Evolutionary conservation across 345 rosid species (phyloP), one percentile per base, ranked within the genome.

Genomic region (Toxicodendron radicans): DNA sequence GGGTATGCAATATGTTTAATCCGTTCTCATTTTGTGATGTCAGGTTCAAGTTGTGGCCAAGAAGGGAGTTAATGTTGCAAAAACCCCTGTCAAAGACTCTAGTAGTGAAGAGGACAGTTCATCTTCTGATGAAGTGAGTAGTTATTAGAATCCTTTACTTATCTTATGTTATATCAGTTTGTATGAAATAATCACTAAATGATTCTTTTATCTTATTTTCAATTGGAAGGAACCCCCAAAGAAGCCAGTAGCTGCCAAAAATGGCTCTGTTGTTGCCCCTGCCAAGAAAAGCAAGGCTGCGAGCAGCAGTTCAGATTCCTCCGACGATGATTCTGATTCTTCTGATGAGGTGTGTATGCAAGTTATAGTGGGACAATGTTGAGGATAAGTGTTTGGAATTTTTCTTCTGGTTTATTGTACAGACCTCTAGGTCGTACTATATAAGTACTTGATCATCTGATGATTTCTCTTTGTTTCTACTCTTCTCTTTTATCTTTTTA

Each of bases 71-170:
- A 73, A 53, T 41, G 58, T 68, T 46, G 43, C 52, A 63, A 83
- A 80, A 10, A 83, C 65, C 30, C 79, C 84, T 58, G 89, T 77
- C 12, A 74, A 84, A 73, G 85, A 77, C 57, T 75, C 75, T n/a
- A 82, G 80, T 30, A 76, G 83, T 71, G 85, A 82, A 30, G 66
- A 71, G 16, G 73, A 70, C 1, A 81, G 74, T 60, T 73, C 85
- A 20, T 82, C 83, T 66, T 82, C 85, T 0, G 78, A 71, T 33
- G 83, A 82, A 23, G 83, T 81, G 52, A 74, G 84, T 23, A 30
- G 41, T 33, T 17, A 46, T 49, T 21, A 30, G 8, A 46, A 54
- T 17, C 24, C 58, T 21, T 1, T 30, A 35, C 4, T 46, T 45
- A 9, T 33, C n/a, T 71, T 11, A 4, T 60, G 5, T 3, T 59